phyloP scores from a whole-genome alignment of 2,329 filamentous ascomycete genomes.

The Setomelanomma holmii region DNA sequence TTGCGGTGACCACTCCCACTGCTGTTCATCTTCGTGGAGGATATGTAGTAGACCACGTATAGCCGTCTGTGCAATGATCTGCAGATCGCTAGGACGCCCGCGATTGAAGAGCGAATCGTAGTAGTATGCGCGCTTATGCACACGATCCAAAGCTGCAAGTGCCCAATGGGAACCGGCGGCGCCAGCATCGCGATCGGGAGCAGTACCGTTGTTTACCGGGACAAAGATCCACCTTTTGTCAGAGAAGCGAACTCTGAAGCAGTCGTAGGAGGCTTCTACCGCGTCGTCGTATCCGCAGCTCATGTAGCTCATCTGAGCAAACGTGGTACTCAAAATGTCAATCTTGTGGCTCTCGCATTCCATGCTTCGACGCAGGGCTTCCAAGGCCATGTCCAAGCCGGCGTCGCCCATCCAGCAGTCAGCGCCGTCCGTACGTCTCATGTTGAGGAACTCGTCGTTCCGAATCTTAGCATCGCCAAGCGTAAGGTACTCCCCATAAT shows the following conservation, averaged over 20 bases:
- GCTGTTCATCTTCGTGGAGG: constrained; percentile 10
- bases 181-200: background rate
- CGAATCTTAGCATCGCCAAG: constrained; percentile 17
- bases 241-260: constrained; percentile 12
- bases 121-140: constrained; percentile 14
- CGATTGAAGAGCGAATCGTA: constrained; percentile 22
- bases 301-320: constrained; percentile 17
- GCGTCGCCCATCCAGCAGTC: constrained; percentile 26
- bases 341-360: constrained; percentile 18
- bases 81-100: background rate
- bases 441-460: constrained; percentile 18
- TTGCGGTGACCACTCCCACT: constrained; percentile 8
- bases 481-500: constrained; percentile 18
- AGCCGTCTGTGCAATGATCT: constrained; percentile 7
- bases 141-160: constrained; percentile 22
- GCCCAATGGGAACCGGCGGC: constrained; percentile 28
- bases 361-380: constrained; percentile 12
- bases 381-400: constrained; percentile 28
- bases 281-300: constrained; percentile 5
- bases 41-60: constrained; percentile 13
- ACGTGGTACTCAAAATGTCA: constrained; percentile 21
- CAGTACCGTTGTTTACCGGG: constrained; percentile 32
- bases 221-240: constrained; percentile 34
- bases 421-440: background rate
- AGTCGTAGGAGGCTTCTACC: constrained; percentile 7